These are phyloP conservation scores for Phytopythium helicoides DNA, from an alignment of 352 stramenopile species.

Conservation along the genomic window DNA sequence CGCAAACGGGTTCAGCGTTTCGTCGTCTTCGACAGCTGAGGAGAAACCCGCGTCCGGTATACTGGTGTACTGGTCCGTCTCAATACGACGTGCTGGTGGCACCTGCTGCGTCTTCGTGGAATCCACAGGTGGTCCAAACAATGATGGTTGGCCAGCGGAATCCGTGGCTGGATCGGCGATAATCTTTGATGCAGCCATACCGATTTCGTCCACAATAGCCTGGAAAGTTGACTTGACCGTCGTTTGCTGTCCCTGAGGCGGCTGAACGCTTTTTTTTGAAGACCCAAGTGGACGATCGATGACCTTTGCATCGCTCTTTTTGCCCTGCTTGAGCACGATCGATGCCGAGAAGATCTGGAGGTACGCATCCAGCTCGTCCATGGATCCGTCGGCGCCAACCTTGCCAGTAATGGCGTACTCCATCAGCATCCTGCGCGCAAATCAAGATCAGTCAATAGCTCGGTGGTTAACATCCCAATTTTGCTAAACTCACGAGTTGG, in stretches of 20 bases:
- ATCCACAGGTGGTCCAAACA: constrained; percentile 1
- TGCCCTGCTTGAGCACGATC: constrained; percentile 56
- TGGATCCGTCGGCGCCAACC: constrained; percentile 48
- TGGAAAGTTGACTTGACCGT: not conserved
- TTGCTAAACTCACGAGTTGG: constrained; percentile 41
- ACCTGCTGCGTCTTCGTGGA: not conserved
- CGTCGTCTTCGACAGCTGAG: constrained; percentile 38
- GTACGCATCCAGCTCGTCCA: constrained; percentile 64
- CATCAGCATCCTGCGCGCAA: constrained; percentile 41
- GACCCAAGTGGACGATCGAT: constrained; percentile 1
- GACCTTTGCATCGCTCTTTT: constrained; percentile 9
- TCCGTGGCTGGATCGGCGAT: not conserved
- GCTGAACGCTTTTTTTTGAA: too few relatives aligned
- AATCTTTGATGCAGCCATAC: constrained; percentile 4
- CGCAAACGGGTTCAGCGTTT: constrained; percentile 70
- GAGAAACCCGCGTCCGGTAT: not conserved
- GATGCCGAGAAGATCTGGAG: constrained; percentile 59
- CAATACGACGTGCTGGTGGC: not conserved
- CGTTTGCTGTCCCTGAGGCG: not conserved
- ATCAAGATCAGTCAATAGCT: not conserved
- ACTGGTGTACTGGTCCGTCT: not conserved
- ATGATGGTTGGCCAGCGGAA: not conserved
- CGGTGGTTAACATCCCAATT: not conserved
- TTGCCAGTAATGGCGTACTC: constrained; percentile 70
- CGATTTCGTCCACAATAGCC: constrained; percentile 4